Conservation (phyloP, 345 rosid genomes). For the Euphorbia peplus region DNA sequence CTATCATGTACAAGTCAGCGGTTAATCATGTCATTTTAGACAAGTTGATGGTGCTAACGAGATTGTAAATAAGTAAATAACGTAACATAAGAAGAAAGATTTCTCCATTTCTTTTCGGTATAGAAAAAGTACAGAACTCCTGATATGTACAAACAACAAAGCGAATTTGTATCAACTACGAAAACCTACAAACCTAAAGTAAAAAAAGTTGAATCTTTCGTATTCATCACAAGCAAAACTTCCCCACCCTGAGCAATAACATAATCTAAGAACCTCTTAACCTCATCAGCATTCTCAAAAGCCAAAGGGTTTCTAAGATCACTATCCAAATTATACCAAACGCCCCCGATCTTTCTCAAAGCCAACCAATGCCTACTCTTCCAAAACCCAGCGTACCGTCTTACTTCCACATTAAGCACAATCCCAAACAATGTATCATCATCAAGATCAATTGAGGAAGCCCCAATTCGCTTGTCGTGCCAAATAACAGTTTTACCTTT, state of each 20-base stretch:
- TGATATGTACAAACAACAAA: neutral
- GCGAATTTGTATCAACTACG: neutral
- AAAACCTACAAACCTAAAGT: neutral
- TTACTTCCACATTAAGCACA: constrained; percentile 68
- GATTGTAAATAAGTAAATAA: neutral
- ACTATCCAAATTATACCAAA: constrained; percentile 90
- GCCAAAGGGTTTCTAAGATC: constrained; percentile 50
- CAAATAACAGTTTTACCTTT: constrained; percentile 63
- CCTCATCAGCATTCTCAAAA: constrained; percentile 45
- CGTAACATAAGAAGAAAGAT: neutral
- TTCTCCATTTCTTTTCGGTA: neutral
- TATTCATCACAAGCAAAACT: constrained; percentile 61
- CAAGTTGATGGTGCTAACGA: too few relatives aligned
- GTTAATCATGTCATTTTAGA: too few relatives aligned
- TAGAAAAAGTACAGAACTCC: neutral
- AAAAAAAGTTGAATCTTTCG: constrained; percentile 7
- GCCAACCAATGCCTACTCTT: constrained; percentile 86
- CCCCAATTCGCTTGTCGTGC: constrained; percentile 71
- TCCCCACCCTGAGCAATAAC: constrained; percentile 52
- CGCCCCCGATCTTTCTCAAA: constrained; percentile 61
- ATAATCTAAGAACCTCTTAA: constrained; percentile 55
- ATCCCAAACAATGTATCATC: constrained; percentile 52
- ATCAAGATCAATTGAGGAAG: constrained; percentile 55
- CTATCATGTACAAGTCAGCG: too few relatives aligned
- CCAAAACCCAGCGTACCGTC: constrained; percentile 75